Conservation (phyloP, 2,329 filamentous ascomycete genomes). For the Eurotiales sp. region DNA sequence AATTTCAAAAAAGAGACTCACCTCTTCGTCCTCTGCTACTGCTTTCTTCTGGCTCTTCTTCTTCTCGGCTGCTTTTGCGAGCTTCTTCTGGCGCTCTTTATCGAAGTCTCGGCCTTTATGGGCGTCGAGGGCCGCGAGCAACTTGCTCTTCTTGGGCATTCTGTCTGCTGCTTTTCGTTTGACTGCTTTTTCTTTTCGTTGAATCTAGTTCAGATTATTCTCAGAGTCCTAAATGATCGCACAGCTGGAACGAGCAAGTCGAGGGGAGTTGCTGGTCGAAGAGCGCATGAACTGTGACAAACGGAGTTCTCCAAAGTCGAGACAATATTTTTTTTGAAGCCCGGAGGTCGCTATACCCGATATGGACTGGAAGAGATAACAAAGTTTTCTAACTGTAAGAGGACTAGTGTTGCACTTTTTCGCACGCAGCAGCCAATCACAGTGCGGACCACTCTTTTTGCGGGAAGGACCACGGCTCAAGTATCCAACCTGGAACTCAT, state of each 20-base stretch:
- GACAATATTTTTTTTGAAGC: constrained; percentile 13
- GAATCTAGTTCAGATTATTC: no score
- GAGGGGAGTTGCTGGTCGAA: not conserved
- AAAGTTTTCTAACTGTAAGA: not conserved
- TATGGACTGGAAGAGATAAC: constrained; percentile 14
- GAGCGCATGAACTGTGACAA: no score
- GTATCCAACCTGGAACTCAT: not conserved
- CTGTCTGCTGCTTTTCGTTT: constrained; percentile 11
- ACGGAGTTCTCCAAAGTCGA: not conserved
- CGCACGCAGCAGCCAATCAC: not conserved
- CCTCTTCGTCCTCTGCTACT: constrained; percentile 16
- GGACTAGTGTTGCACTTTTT: not conserved
- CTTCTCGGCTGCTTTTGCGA: constrained; percentile 50
- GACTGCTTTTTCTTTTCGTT: not conserved
- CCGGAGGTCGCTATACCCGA: constrained; percentile 8
- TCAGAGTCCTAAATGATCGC: no score
- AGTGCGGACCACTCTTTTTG: not conserved
- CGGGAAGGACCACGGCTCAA: not conserved
- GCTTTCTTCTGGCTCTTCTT: constrained; percentile 34
- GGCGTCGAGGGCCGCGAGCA: constrained; percentile 56
- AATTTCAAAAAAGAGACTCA: not conserved
- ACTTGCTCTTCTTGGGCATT: constrained; percentile 55
- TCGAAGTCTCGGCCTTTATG: constrained; percentile 65
- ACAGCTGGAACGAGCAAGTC: not conserved
- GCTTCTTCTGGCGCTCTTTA: constrained; percentile 72